These are phyloP conservation scores for Quercus wislizeni DNA, from an alignment of 306 rosid genomes.

Conservation along the genomic window DNA sequence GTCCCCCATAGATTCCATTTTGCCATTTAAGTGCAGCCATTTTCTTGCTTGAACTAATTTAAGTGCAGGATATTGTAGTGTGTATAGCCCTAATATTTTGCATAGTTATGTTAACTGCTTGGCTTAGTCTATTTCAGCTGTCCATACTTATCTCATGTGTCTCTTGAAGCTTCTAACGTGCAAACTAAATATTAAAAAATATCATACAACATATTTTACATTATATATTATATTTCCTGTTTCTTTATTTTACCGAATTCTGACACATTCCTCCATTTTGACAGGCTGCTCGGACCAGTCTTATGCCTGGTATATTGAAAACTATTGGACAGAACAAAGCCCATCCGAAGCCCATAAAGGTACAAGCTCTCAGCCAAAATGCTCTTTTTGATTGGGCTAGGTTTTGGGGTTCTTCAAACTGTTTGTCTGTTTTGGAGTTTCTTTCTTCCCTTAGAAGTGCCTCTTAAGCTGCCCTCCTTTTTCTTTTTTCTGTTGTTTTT, in stretches of 20 bases:
- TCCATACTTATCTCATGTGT: neutral
- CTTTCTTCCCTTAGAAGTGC: too few species aligned
- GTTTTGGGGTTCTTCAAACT: too few species aligned
- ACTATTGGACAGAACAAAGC: slow-evolving; percentile 87
- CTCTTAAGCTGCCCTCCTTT: too few species aligned
- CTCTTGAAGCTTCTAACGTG: neutral
- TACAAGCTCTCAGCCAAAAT: neutral
- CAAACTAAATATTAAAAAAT: neutral
- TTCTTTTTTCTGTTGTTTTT: too few species aligned
- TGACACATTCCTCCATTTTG: slow-evolving; percentile 7
- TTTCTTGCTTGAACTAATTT: neutral
- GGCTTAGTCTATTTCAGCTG: neutral
- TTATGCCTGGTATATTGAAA: slow-evolving; percentile 90
- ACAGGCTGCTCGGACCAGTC: slow-evolving; percentile 76
- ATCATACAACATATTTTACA: neutral
- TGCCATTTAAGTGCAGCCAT: neutral
- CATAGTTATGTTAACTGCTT: neutral
- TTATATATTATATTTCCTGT: neutral
- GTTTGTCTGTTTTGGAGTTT: too few species aligned
- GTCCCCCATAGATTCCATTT: neutral
- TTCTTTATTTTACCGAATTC: neutral
- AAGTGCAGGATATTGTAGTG: neutral
- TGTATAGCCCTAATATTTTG: neutral
- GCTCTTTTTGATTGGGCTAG: too few species aligned
- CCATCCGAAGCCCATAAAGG: slow-evolving; percentile 96